Evolutionary conservation across 202 grass and related monocot genomes (phyloP).

Genomic region (Carex arenaria): DNA sequence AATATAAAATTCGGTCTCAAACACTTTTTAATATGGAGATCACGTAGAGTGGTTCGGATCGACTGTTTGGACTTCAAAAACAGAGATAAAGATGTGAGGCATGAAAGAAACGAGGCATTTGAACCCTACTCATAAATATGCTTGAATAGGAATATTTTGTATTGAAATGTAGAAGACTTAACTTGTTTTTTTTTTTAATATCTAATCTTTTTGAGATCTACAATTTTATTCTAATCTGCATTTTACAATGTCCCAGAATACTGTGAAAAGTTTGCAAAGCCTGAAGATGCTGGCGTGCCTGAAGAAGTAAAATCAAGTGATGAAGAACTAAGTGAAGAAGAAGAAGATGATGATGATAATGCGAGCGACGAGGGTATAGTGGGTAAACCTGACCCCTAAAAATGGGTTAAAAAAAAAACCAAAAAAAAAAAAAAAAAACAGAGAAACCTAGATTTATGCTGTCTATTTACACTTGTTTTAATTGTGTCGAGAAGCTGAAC

Average conservation of each 20-base stretch:
- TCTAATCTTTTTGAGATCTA: neutral
- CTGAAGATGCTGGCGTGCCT: conserved; percentile 54
- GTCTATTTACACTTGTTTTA: conserved; percentile 13
- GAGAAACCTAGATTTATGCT: conserved; percentile 13
- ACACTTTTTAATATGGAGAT: too few relatives aligned
- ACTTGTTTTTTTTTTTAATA: neutral
- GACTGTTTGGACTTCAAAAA: too few relatives aligned
- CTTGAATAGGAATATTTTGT: neutral
- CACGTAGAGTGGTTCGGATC: too few relatives aligned
- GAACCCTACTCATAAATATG: neutral
- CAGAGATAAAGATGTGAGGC: too few relatives aligned
- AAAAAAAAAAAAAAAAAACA: conserved; percentile 4
- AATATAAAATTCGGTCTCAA: too few relatives aligned
- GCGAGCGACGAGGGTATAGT: conserved; percentile 61
- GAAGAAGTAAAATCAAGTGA: conserved; percentile 67
- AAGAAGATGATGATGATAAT: conserved; percentile 58
- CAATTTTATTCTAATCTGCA: neutral
- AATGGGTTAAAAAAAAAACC: neutral
- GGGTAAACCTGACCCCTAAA: conserved; percentile 64
- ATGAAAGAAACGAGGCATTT: too few relatives aligned
- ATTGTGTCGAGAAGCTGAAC: conserved; percentile 5
- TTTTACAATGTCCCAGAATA: conserved; percentile 53
- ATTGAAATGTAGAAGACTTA: neutral
- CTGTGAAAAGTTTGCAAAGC: conserved; percentile 75
- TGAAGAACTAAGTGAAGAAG: conserved; percentile 80